Evolutionary conservation across 371 early-diverging fungal genomes (phyloP).

Genomic region (Mucor piriformis): DNA sequence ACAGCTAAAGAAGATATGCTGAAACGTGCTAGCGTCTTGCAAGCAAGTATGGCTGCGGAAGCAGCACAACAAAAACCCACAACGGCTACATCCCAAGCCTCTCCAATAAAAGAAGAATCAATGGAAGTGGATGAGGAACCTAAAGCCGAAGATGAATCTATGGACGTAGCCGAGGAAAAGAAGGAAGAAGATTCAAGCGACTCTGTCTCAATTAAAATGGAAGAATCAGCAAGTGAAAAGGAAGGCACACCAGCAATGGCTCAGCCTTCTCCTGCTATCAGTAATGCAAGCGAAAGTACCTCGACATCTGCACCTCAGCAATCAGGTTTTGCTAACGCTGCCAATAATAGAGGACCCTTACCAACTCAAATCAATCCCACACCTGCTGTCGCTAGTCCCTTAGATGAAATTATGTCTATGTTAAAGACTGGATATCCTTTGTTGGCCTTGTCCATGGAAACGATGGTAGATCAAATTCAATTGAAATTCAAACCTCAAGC

Average conservation of each 20-base stretch:
- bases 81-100: conserved; percentile 9
- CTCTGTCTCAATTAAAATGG: not conserved
- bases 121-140: conserved; percentile 7
- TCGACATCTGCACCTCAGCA: not conserved
- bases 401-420: conserved; percentile 96
- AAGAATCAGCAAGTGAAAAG: not conserved
- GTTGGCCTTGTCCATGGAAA: conserved; percentile 94
- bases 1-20: conserved; percentile 91
- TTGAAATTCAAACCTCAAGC: conserved; percentile 89
- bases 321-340: not conserved
- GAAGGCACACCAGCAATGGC: not conserved
- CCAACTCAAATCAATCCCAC: conserved; percentile 17
- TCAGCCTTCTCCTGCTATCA: conserved; percentile 7
- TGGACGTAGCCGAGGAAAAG: not conserved
- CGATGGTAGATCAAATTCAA: conserved; percentile 96
- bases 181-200: not conserved
- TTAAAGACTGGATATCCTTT: conserved; percentile 96
- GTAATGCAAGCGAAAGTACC: conserved; percentile 4
- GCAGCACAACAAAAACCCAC: conserved; percentile 15
- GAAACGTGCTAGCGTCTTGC: conserved; percentile 45
- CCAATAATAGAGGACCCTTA: conserved; percentile 4
- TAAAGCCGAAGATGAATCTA: not conserved
- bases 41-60: conserved; percentile 16
- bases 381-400: conserved; percentile 54
- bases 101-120: conserved; percentile 11